Evolutionary conservation across 192 early-diverging fungal species (phyloP), one percentile per base, ranked within the genome.

Genomic region (Obelidium mucronatum): DNA sequence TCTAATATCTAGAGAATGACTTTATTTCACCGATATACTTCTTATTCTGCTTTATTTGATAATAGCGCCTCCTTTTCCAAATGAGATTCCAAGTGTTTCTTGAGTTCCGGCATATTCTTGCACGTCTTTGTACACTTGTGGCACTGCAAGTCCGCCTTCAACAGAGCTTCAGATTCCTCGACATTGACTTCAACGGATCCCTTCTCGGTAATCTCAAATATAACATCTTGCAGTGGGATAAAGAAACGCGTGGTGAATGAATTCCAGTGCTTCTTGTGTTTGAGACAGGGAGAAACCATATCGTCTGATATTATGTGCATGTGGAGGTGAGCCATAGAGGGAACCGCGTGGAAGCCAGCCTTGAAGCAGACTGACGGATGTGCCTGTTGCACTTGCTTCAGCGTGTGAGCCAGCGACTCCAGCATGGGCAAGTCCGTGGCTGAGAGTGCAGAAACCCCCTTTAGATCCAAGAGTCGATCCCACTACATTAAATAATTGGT

Each of bases 221-320:
- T 74, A 1, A 90, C 82, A 26, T 78, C 37, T 2, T 84, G 77
- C 28, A 81, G 79, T 19, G 77, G 48, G 13, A 80, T 65, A 64
- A 92, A 92, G 65, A 91, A 92, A 1, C 36, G 11, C 0, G 88
- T 89, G 3, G 84, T 89, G 73, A 92, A 92, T 30, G 89, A 86
- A 67, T 88, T 88, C 85, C 85, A 92, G 73, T 92, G 91, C 33
- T 81, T 79, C 73, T 91, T 91, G 40, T 76, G 82, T 53, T 86
- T 90, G 24, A 92, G 78, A 1, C 59, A 40, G 0, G 74, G 40
- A 1, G 86, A 82, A 31, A 81, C 73, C 74, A 91, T 87, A 59
- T 92, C 91, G 59, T 87, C 83, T 26, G 83, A 83, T 33, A 92
- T 88, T 13, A 92, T 77, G 68, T 92, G 91, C 71, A 92, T 39